Evolutionary conservation across 305 asterid genomes (phyloP), one percentile per base, ranked within the genome.

Genomic region (Rubia peregrina): DNA sequence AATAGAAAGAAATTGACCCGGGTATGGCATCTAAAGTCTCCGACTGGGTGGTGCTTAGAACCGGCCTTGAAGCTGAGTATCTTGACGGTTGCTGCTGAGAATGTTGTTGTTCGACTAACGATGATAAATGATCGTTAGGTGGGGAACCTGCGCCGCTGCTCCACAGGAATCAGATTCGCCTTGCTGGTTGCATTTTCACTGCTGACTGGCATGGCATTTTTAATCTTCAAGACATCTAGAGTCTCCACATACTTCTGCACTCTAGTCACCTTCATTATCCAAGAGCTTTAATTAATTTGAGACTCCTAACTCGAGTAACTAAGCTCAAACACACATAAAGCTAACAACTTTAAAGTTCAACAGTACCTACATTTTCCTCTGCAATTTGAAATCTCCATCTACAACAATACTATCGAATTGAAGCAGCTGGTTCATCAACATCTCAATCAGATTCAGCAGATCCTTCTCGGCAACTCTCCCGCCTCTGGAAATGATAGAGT

Each of bases 1-100:
- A n/a, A n/a, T n/a, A n/a, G n/a, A n/a, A n/a, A n/a, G n/a, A n/a
- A n/a, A n/a, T n/a, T n/a, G 82, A 75, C 2, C 49, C 48, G 7
- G 90, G 84, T 2, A 79, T 60, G 17, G 96, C 74, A 68, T 92
- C 98, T 67, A 92, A 92, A 3, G 92, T 92, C 76, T 90, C 98
- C 98, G 97, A 92, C 74, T 90, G 94, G 1, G 97, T 92, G 7
- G 98, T 92, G 70, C 89, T 86, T 21, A 92, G 89, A 64, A 87
- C 95, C 16, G 83, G 75, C 13, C 89, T 90, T 4, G 96, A 81
- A 61, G 85, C 72, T 0, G 92, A 86, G 80, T 79, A 83, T 80
- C 88, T 80, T 5, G 91, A 74, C 1, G 91, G 80, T 40, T 70
- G 74, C 49, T 79, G 82, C 76, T 80, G 74, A 6, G 73, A 73